Percentiles rank a stretch among this genome's conserved stretches.
Conservation (phyloP, 805 yeast species). For the Hanseniaspora mollemarum region DNA sequence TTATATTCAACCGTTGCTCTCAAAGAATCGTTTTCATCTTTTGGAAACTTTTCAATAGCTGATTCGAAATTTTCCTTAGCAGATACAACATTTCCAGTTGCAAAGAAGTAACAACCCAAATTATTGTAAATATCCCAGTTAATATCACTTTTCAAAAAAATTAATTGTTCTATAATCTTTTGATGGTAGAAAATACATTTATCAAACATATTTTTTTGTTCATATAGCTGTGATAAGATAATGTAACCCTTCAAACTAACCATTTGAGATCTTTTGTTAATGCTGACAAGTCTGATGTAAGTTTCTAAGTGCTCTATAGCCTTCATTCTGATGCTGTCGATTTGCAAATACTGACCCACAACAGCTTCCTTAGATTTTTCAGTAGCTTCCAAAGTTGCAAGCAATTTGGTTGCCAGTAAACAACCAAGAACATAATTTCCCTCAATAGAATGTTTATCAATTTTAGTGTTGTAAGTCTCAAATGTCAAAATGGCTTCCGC, state of each 20-base stretch:
- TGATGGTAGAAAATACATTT: slow-evolving; percentile 55
- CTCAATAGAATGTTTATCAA: slow-evolving; percentile 39
- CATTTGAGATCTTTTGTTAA: slow-evolving; percentile 43
- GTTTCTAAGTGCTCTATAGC: slow-evolving; percentile 59
- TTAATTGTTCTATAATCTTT: slow-evolving; percentile 45
- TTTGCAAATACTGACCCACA: slow-evolving; percentile 13
- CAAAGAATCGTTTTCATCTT: slow-evolving; percentile 26
- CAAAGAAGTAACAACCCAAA: slow-evolving; percentile 69
- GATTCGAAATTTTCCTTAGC: slow-evolving; percentile 46
- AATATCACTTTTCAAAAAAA: slow-evolving; percentile 29
- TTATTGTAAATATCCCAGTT: slow-evolving; percentile 63
- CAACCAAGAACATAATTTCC: slow-evolving; percentile 66
- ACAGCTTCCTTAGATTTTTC: slow-evolving; percentile 13
- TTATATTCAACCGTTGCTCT: slow-evolving; percentile 51
- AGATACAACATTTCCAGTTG: slow-evolving; percentile 46
- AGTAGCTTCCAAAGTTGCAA: slow-evolving; percentile 15
- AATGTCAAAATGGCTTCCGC: slow-evolving; percentile 81
- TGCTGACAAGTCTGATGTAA: slow-evolving; percentile 49
- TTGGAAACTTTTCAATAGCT: slow-evolving; percentile 31
- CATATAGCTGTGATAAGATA: slow-evolving; percentile 58
- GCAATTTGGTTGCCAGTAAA: slow-evolving; percentile 45
- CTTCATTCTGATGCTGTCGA: slow-evolving; percentile 30
- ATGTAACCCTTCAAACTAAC: slow-evolving; percentile 54
- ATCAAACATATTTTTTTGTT: slow-evolving; percentile 47
- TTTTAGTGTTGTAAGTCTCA: slow-evolving; percentile 61